These are phyloP conservation scores for Deakozyma indianensis DNA, from an alignment of 805 yeast genomes.

Conservation along the genomic window DNA sequence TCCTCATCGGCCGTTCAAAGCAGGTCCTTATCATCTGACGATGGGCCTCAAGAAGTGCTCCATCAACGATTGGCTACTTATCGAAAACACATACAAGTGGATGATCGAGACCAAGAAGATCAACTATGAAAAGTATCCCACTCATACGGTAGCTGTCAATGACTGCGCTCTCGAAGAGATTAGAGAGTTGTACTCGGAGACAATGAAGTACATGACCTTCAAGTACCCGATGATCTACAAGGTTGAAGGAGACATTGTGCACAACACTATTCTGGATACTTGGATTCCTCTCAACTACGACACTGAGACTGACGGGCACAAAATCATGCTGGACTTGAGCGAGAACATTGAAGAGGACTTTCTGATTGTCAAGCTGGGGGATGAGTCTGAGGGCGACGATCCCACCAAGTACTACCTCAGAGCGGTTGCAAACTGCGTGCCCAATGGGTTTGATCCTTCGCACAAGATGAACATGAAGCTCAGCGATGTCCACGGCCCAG, in stretches of 20 bases:
- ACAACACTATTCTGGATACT: slow-evolving; percentile 30
- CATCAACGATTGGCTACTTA: slow-evolving; percentile 40
- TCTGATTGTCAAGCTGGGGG: slow-evolving; percentile 39
- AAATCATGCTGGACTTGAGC: slow-evolving; percentile 9
- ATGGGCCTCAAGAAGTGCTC: slow-evolving; percentile 42
- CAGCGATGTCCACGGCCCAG: slow-evolving; percentile 53
- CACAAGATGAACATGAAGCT: slow-evolving; percentile 37
- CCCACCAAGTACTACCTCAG: slow-evolving; percentile 30
- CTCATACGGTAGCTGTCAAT: slow-evolving; percentile 23
- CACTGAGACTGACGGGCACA: background rate
- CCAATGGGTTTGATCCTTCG: slow-evolving; percentile 61
- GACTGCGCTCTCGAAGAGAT: slow-evolving; percentile 25
- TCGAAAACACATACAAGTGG: slow-evolving; percentile 45
- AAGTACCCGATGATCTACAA: slow-evolving; percentile 43
- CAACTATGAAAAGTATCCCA: slow-evolving; percentile 17
- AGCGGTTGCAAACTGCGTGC: slow-evolving; percentile 46
- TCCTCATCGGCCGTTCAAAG: slow-evolving; percentile 38
- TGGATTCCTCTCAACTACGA: slow-evolving; percentile 20
- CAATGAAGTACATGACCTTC: slow-evolving; percentile 25
- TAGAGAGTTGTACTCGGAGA: slow-evolving; percentile 34
- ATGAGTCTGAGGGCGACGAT: slow-evolving; percentile 17
- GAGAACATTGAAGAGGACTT: slow-evolving; percentile 49
- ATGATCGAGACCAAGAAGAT: slow-evolving; percentile 28
- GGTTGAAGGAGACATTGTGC: slow-evolving; percentile 13
- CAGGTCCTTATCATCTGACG: slow-evolving; percentile 44